phyloP scores from a whole-genome alignment of 768 basidiomycete genomes.

The Rhodotorula babjevae region DNA sequence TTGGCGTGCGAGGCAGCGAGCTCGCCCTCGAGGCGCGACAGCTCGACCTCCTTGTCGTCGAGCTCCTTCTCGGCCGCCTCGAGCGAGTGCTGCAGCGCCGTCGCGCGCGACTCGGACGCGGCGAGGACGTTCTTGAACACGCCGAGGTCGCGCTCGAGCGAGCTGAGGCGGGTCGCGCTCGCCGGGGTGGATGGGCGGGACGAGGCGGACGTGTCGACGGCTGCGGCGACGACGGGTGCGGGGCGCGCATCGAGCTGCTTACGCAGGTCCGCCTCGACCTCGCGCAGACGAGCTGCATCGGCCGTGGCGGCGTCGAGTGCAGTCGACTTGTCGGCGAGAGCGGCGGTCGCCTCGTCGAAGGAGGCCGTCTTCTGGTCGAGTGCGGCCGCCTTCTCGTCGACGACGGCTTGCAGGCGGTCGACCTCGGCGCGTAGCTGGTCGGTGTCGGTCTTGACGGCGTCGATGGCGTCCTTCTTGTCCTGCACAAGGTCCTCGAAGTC shows the following conservation, averaged over 20 bases:
- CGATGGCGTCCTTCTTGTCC: neutral
- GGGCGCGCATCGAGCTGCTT: slow-evolving; percentile 7
- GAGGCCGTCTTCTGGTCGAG: no score
- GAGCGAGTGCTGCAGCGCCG: slow-evolving; percentile 51
- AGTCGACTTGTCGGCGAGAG: neutral
- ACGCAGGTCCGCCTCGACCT: slow-evolving; percentile 12
- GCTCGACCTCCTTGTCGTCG: slow-evolving; percentile 17
- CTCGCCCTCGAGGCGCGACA: slow-evolving; percentile 19
- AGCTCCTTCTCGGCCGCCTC: slow-evolving; percentile 57
- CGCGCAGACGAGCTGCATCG: neutral
- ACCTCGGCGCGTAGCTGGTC: slow-evolving; percentile 4
- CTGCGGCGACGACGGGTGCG: neutral
- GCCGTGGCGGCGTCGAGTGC: slow-evolving; percentile 30
- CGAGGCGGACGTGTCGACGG: neutral
- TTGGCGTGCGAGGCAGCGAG: slow-evolving; percentile 44
- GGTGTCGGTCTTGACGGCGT: slow-evolving; percentile 30
- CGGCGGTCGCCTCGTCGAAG: no score
- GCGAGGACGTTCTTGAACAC: slow-evolving; percentile 36
- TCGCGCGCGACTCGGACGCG: slow-evolving; percentile 38
- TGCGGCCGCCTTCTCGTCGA: no score
- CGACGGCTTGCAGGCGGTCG: neutral
- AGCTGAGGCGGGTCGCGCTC: neutral
- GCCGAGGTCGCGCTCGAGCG: slow-evolving; percentile 25
- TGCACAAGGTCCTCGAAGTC: neutral
- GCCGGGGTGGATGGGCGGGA: neutral